Evolutionary conservation across 352 stramenopile genomes (phyloP), one percentile per base, ranked within the genome.

Genomic region (Phytophthora pluvialis): DNA sequence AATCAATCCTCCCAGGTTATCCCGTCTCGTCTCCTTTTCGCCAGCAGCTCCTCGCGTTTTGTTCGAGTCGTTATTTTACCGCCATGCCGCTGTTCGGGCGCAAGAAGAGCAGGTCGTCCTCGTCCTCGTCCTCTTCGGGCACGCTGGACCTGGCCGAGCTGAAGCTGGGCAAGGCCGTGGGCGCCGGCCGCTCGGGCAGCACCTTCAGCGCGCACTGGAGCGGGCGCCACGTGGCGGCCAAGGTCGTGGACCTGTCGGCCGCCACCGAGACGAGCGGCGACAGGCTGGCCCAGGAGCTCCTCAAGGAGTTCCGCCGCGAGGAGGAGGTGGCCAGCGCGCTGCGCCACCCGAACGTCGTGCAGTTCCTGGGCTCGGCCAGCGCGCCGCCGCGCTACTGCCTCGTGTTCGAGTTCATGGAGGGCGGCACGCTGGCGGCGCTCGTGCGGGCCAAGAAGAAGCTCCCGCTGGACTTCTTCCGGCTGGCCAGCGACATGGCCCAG

Each of bases 361-460:
- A 85, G 52, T 89, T 89, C 59, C 51, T 89, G 12, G 80, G 80
- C 15, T 78, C 73, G 13, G 73, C 76, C 28, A 78, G 78, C 50
- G 61, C 63, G 1, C 78, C 80, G 21, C 77, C 78, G 3, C 75
- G 77, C 47, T 89, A 86, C 63, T 89, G 78, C 42, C 60, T 89
- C 26, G 75, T 89, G 13, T 89, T 86, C 59, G 80, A 89, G 69
- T 89, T 83, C 58, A 84, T 89, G 80, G 69, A 83, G 25, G 83
- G 78, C 46, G 80, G 80, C n/a, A 73, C 78, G 5, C 49, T 89
- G 47, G 73, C 78, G 3, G 52, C 73, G 5, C n/a, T 86, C 15
- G 67, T 89, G 38, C 72, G 77, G 12, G 71, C 58, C 62, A 62
- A 53, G 13, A 15, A 13, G 5, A 72, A 70, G 38, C 67, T 64